Percentiles rank a stretch among this genome's conserved stretches.
Conservation (phyloP, 345 rosid species). For the Schrenkiella parvula region DNA sequence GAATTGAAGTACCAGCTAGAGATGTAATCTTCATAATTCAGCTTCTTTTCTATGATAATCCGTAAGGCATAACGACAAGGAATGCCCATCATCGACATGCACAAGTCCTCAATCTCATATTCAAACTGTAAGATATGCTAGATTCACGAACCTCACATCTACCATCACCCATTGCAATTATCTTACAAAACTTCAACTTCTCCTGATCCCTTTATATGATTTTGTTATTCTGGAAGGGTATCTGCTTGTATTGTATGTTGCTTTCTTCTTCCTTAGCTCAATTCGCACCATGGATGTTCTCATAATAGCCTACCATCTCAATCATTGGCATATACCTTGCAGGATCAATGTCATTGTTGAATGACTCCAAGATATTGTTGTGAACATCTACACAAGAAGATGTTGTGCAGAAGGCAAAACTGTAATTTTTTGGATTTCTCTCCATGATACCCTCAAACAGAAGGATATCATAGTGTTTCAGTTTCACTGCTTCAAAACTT, state of each 20-base stretch:
- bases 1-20: not conserved
- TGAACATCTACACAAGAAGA: not conserved
- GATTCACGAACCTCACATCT: not conserved
- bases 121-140: not conserved
- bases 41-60: not conserved
- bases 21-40: not conserved
- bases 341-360: not conserved
- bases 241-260: not conserved
- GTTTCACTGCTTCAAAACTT: not conserved
- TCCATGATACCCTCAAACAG: not conserved
- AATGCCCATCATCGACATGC: not conserved
- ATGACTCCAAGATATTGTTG: conserved; percentile 1
- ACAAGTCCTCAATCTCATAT: not conserved
- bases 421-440: not conserved
- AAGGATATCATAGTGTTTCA: not conserved
- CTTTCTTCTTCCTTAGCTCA: not conserved
- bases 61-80: not conserved
- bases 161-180: not conserved
- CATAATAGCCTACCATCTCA: not conserved
- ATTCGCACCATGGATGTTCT: not conserved
- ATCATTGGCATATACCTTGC: not conserved
- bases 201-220: not conserved
- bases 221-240: not conserved
- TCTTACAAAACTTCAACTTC: not conserved
- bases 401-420: not conserved